phyloP scores from a whole-genome alignment of 2,329 filamentous ascomycete genomes.

The Verticillium tricorpus region DNA sequence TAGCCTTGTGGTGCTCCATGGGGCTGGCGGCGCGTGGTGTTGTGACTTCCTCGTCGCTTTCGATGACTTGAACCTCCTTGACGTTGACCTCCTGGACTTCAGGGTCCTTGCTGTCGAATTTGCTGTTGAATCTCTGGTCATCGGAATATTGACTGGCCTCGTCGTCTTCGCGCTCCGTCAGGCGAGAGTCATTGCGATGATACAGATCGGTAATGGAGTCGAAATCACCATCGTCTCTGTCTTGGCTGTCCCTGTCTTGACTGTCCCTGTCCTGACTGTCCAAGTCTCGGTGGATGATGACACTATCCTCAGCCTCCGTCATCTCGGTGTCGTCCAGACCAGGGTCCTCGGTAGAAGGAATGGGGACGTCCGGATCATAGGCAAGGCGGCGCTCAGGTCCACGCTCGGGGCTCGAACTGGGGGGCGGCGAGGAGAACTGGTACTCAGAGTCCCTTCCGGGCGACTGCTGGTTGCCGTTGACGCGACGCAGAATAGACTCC shows the following conservation, averaged over 20 bases:
- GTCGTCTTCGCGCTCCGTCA: conserved; percentile 43
- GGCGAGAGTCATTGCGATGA: conserved; percentile 44
- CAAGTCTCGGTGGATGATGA: conserved; percentile 63
- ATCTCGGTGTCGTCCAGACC: conserved; percentile 47
- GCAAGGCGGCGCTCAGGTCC: conserved; percentile 52
- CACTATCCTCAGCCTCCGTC: conserved; percentile 49
- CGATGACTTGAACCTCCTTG: conserved; percentile 7
- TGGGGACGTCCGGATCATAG: conserved; percentile 83
- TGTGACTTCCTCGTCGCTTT: conserved; percentile 38
- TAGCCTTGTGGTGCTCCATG: conserved; percentile 10
- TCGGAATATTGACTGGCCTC: conserved; percentile 56
- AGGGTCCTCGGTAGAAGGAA: conserved; percentile 73
- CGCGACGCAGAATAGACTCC: conserved; percentile 86
- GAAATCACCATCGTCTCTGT: conserved; percentile 52
- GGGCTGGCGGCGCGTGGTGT: conserved; percentile 47
- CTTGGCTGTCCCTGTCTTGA: conserved; percentile 42
- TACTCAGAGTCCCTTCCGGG: conserved; percentile 58
- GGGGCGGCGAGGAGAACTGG: conserved; percentile 58
- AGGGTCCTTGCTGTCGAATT: background rate
- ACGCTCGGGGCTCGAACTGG: conserved; percentile 42
- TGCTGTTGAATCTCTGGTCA: conserved; percentile 7
- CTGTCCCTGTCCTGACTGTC: conserved; percentile 24
- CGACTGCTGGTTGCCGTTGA: conserved; percentile 58
- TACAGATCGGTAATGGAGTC: conserved; percentile 67
- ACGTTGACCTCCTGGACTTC: conserved; percentile 4